Evolutionary conservation across 495 filamentous ascomycete genomes (phyloP), one percentile per base, ranked within the genome.

Genomic region (Podospora appendiculata): DNA sequence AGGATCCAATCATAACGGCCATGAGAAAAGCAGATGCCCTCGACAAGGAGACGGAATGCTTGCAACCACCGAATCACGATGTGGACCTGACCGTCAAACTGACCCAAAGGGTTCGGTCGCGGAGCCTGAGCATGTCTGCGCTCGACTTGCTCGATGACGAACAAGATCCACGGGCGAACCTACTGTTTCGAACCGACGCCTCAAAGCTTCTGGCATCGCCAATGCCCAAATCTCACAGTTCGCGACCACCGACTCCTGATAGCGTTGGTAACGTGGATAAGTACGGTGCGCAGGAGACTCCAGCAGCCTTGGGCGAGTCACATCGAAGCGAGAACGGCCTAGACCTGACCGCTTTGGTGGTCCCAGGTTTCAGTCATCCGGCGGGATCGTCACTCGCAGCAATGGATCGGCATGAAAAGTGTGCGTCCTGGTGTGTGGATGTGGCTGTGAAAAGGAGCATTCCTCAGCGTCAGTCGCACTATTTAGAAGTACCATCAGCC

Each of bases 1-100:
- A 66, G 11, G 70, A 77, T 47, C 75, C 70, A 16, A 66, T 68
- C 25, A 61, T 63, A 2, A 59, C 59, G 35, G 74, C 75, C 33
- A 78, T 79, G 75, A 68, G 70, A 53, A 73, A 70, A 8, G 75
- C 76, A 4, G 75, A 78, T 38, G 68, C 65, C n/a, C 69, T 79
- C 8, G 71, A 78, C 58, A 61, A 58, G 35, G 61, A 74, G 47
- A 78, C 74, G 2, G 70, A 72, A 36, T 67, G 57, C 8, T 56
- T 77, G 10, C 72, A 78, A 48, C 58, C 69, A 0, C 41, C 36
- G 1, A 62, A 48, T 25, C 47, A 66, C 16, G 65, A 71, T 38
- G 41, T 74, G 38, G 72, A 72, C 43, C 63, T 72, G 12, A 66
- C 65, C 0, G 47, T 59, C 36, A 55, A 48, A 44, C 48, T 57